These are phyloP conservation scores for Nyctanthes arbortristis DNA, from an alignment of 257 asterid species.

Conservation along the genomic window DNA sequence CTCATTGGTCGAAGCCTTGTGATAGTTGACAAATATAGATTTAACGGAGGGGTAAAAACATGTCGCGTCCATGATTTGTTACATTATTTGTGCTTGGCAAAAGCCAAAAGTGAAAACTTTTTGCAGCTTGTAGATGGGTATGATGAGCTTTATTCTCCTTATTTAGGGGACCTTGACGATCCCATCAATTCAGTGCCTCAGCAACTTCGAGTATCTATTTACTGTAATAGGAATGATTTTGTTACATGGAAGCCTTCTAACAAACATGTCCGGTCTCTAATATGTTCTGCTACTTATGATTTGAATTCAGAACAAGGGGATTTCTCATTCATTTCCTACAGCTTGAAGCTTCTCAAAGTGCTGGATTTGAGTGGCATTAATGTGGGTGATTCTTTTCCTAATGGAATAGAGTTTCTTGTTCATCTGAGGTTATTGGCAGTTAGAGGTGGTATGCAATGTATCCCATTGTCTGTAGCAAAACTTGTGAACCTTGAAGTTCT, in stretches of 20 bases:
- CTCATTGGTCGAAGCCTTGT: background rate
- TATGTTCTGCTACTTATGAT: background rate
- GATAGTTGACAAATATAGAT: background rate
- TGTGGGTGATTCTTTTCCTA: background rate
- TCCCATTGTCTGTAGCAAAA: background rate
- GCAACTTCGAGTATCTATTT: background rate
- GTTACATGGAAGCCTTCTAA: background rate
- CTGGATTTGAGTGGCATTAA: background rate
- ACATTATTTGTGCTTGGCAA: background rate
- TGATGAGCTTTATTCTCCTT: background rate
- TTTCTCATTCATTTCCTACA: background rate
- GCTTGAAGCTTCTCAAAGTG: no score
- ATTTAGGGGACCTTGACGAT: no score
- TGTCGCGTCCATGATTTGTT: background rate
- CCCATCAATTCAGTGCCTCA: background rate
- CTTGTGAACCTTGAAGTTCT: constrained; percentile 17
- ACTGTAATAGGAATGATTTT: background rate
- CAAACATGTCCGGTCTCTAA: background rate
- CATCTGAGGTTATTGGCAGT: constrained; percentile 16
- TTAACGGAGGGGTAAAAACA: background rate
- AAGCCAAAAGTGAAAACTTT: background rate
- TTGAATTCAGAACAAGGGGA: background rate
- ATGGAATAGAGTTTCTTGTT: background rate
- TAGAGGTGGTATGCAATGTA: background rate
- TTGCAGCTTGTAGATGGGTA: background rate